Evolutionary conservation across 2,329 filamentous ascomycete genomes (phyloP).

Genomic region (Aplosporella prunicola): DNA sequence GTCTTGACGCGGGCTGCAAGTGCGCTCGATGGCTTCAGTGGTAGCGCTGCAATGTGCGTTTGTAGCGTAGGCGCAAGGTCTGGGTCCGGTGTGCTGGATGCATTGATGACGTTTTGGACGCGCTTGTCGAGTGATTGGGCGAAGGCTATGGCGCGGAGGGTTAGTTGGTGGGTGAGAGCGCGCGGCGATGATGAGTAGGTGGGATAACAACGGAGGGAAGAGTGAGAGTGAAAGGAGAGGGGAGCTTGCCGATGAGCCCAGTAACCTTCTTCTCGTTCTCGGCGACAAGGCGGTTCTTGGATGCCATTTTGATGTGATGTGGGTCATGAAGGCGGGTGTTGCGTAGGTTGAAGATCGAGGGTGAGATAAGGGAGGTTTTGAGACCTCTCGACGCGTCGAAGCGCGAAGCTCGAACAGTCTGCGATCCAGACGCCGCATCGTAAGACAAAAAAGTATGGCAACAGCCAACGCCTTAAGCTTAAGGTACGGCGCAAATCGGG

Average conservation of each 20-base stretch:
- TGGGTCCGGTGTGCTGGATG: constrained; percentile 14
- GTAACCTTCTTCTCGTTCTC: constrained; percentile 30
- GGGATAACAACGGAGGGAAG: neutral
- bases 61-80: constrained; percentile 23
- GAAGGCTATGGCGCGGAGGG: constrained; percentile 23
- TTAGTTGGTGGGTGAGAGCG: neutral
- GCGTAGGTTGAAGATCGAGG: no score
- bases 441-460: no score
- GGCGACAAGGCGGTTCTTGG: constrained; percentile 13
- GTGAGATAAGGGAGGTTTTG: no score
- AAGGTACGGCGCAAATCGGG: no score
- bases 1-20: constrained; percentile 32
- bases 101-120: constrained; percentile 13
- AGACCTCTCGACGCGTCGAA: no score
- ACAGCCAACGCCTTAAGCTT: no score
- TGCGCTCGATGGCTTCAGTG: constrained; percentile 18
- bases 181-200: neutral
- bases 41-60: constrained; percentile 34
- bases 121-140: constrained; percentile 20
- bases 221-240: neutral
- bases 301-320: neutral
- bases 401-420: no score
- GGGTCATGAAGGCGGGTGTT: neutral
- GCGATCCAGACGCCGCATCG: no score
- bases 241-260: constrained; percentile 1